Evolutionary conservation across 108 stramenopile genomes (phyloP).

Genomic region (Fistulifera pelliculosa): DNA sequence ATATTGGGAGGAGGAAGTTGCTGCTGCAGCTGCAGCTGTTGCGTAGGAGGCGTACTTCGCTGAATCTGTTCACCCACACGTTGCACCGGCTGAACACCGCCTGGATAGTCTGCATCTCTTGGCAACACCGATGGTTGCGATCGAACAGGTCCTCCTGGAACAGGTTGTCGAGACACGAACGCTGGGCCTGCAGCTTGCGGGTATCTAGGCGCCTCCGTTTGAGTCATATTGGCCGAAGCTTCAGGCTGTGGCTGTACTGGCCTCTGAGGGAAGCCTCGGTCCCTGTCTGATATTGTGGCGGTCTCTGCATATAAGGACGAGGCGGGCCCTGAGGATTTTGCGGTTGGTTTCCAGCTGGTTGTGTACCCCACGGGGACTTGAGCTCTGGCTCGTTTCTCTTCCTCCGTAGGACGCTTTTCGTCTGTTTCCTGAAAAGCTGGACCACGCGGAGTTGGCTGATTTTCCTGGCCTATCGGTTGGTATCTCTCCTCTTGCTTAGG

Average conservation of each 20-base stretch:
- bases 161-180: neutral
- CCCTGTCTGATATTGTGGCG: no score
- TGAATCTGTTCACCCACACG: neutral
- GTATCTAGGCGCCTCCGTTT: neutral
- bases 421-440: no score
- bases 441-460: no score
- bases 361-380: no score
- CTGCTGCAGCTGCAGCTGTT: conserved; percentile 3
- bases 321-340: no score
- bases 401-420: no score
- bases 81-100: neutral
- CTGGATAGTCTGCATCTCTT: neutral
- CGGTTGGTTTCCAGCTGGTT: no score
- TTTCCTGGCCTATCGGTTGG: no score
- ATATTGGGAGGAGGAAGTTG: conserved; percentile 5
- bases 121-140: neutral
- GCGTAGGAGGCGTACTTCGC: neutral
- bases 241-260: neutral
- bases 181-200: neutral
- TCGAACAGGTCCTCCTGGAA: neutral
- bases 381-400: no score
- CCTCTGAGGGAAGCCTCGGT: neutral
- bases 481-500: no score
- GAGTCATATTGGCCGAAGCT: conserved; percentile 7
- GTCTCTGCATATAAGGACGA: no score